Evolutionary conservation across 805 yeast genomes (phyloP), one percentile per base, ranked within the genome.

Genomic region (Lachancea nothofagi): DNA sequence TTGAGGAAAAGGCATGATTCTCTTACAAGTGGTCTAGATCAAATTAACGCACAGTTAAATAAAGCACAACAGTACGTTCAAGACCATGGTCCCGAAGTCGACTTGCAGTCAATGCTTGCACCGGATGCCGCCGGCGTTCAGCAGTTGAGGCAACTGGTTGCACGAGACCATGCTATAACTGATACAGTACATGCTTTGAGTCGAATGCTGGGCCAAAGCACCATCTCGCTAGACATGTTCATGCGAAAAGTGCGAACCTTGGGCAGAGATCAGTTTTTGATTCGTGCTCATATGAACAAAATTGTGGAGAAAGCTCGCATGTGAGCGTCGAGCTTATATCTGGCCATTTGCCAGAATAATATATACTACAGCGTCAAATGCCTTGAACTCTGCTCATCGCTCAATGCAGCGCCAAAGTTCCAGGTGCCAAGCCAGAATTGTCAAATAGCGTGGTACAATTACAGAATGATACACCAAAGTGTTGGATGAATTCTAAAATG

Each of bases 111-210:
- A 8, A 47, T 70, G 2, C 61, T 77, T 1, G 61, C 66, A 25
- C 75, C 79, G 0, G 79, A 74, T 40, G 72, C 77, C 1, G 64
- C 67, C 0, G 78, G 72, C 1, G 68, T 72, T 40, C 70, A 74
- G 41, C 95, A 85, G 40, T 39, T 58, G n/a, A 55, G 57, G 29
- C 40, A 45, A 15, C 63, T 81, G 1, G 75, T 76, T 0, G 72
- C 88, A 14, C 80, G 76, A 28, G 84, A 83, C 38, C 70, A 72
- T 44, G 84, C 95, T 1, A 71, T 80, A n/a, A 73, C 74, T 22
- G 96, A 89, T 54, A 68, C 89, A 0, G 64, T 77, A 5, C 69
- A 73, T 41, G 69, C 77, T 8, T 64, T 88, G 7, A 37, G 48
- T 8, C 40, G 48, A 19, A 23, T 56, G 33, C 38, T 57, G 13